Base-by-base conservation (phyloP, 2,329 filamentous ascomycete genomes). In the Ceratocystis eucalypticola region DNA sequence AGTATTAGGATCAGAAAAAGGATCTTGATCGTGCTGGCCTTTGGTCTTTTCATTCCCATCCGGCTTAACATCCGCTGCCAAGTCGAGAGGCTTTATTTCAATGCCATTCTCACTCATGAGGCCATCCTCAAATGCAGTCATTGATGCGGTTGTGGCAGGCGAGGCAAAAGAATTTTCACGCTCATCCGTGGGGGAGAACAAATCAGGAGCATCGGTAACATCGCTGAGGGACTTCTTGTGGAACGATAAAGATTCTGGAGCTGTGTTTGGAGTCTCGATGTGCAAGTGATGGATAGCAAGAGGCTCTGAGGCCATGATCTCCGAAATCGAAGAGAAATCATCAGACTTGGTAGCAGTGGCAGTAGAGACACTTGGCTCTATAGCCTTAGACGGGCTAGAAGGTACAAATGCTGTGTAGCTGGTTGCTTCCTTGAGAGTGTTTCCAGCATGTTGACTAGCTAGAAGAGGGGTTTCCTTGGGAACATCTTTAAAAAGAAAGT, bases 151-250 rank as follows among this genome's bases (percentile, higher is more conserved):
- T 17, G 66, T 68, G n/a, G 66, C 66, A 2, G 66, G 66, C 10
- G 66, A 68, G 4, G 66, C 66, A 66, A 68, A 68, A 5, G 66
- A 68, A n/a, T 48, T 66, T 15, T 68, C 66, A 15, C 50, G 64
- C n/a, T 48, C 64, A 25, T 64, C 61, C 0, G 53, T 64, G 15
- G 66, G 66, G n/a, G 66, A 68, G 37, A 68, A 68, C 46, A 68
- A 28, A 22, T 55, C 66, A 22, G 57, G 46, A 5, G 46, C 50
- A 57, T 65, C 64, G 0, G 66, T 68, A 20, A 53, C 37, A 6
- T 68, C 66, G 28, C 64, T 65, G 50, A 59, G 64, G 10, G 64
- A 64, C 64, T 68, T 68, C 48, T 68, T 65, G 30, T 68, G 66
- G 22, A 61, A 41, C 15, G 65, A 28, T n/a, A 63, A 68, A 17